phyloP scores from a whole-genome alignment of 805 yeast genomes.

The Jamesozyma piceae region DNA sequence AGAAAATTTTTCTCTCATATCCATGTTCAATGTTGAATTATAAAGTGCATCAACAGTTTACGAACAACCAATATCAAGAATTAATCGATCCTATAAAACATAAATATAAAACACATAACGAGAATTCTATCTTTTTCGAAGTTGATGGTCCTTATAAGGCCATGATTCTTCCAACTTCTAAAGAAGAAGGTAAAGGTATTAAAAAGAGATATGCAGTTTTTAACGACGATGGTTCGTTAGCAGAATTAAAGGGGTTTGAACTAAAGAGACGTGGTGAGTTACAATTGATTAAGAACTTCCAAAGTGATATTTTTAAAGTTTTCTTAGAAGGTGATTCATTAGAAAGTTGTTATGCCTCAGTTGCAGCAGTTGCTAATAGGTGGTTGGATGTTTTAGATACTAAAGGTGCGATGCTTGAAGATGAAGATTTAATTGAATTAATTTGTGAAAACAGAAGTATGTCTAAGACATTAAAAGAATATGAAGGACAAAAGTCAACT shows the following conservation, averaged over 20 bases:
- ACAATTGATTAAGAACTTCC: conserved; percentile 87
- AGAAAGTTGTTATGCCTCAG: conserved; percentile 75
- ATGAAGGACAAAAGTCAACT: conserved; percentile 84
- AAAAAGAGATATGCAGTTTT: conserved; percentile 96
- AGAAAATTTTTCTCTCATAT: conserved; percentile 67
- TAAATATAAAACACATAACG: conserved; percentile 70
- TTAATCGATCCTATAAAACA: conserved; percentile 58
- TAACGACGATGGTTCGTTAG: conserved; percentile 85
- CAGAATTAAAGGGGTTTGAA: conserved; percentile 95
- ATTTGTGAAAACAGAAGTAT: conserved; percentile 94
- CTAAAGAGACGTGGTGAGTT: conserved; percentile 94
- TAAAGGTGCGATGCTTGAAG: conserved; percentile 78
- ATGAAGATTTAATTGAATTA: conserved; percentile 85
- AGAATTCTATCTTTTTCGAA: conserved; percentile 92
- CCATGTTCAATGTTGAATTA: conserved; percentile 96
- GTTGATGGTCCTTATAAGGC: conserved; percentile 98
- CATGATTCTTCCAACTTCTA: conserved; percentile 93
- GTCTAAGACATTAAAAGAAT: conserved; percentile 86
- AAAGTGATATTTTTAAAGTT: conserved; percentile 84
- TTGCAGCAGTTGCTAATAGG: conserved; percentile 85
- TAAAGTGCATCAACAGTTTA: conserved; percentile 80
- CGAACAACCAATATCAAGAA: conserved; percentile 91
- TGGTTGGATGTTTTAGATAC: conserved; percentile 93
- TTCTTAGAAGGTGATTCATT: conserved; percentile 79
- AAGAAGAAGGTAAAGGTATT: conserved; percentile 93